Evolutionary conservation across 768 basidiomycete genomes (phyloP), one percentile per base, ranked within the genome.

Genomic region (Boletus subparvulus): DNA sequence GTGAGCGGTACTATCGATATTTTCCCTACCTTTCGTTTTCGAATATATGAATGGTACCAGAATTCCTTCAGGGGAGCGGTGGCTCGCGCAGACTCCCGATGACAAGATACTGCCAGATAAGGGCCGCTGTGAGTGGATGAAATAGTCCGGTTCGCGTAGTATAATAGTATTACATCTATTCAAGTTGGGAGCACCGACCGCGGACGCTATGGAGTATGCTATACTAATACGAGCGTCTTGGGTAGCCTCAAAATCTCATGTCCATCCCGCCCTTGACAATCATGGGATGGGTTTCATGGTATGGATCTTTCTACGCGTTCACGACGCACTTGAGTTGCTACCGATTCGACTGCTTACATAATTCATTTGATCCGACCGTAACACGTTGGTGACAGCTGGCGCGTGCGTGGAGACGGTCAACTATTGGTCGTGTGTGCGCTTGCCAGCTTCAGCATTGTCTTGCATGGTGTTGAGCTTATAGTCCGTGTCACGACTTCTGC

Each of bases 241-340:
- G 26, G 16, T 36, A 13, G 42, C 55, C 45, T 55, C 16, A 40
- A 47, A 47, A 39, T 33, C 54, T 40, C 41, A 12, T 19, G 32
- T 26, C 16, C 16, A n/a, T 19, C 33, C 28, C 33, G 17, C 6
- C 28, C 36, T 58, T 47, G 50, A 52, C 46, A 36, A 12, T 24
- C 40, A n/a, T 39, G 43, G 57, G 53, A 55, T 28, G 17, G 17
- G 50, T 59, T 60, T 60, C 54, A 59, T 35, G 17, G 36, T 28
- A 19, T 39, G 12, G 13, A 35, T 35, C 12, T 13, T 24, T 16
- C 2, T 16, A 17, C 14, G 44, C 45, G 45, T 24, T n/a, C n/a
- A 14, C 0, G 26, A 40, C 56, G 59, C 59, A 54, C 52, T 58
- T 60, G 59, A 60, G 59, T 24, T 59, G 41, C 11, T 30, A 52